Base-by-base conservation (phyloP, 129 eudicot genomes). In the Flaveria robusta region DNA sequence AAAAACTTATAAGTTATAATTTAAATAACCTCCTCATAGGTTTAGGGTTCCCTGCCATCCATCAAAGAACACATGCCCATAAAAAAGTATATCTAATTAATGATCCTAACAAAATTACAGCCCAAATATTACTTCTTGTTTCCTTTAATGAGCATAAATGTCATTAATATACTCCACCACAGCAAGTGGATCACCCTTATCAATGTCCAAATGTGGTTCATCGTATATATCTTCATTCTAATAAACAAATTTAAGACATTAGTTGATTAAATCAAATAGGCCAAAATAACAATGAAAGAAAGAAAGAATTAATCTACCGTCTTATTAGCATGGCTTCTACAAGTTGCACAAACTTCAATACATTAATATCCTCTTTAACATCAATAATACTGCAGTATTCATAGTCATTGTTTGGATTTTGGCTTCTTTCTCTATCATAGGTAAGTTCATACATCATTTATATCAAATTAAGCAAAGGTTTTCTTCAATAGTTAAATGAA, bases 261-360 rank as follows among this genome's bases (percentile, higher is more conserved):
- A 79, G 15, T 41, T 39, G 19, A 24, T 11, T n/a, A 3, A 47
- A 7, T 42, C 50, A 31, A 4, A 4, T 31, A 31, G 37, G 37
- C 37, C 23, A 47, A 31, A 26, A 62, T 19, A 71, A 23, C 11
- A 34, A 16, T 3, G n/a, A 12, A 34, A 7, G 11, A 3, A 37
- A 31, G 54, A 9, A 13, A 54, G 7, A 9, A 15, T 27, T 2
- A 34, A 60, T 54, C 49, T 87, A 88, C 93, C 97, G 88, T 90
- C 60, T 84, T 66, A 41, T 90, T 66, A 90, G 79, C 95, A 90
- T 88, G 20, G 97, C 89, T 85, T 90, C 91, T 19, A 97, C 88
- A 55, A 88, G 91, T 45, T 93, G 98, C 74, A 93, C 92, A 77
- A 83, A 88, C 92, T 85, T 90, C 0, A 93, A 97, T 18, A 80